phyloP scores from a whole-genome alignment of 768 basidiomycete genomes.

The Xerocomus spinulosus region DNA sequence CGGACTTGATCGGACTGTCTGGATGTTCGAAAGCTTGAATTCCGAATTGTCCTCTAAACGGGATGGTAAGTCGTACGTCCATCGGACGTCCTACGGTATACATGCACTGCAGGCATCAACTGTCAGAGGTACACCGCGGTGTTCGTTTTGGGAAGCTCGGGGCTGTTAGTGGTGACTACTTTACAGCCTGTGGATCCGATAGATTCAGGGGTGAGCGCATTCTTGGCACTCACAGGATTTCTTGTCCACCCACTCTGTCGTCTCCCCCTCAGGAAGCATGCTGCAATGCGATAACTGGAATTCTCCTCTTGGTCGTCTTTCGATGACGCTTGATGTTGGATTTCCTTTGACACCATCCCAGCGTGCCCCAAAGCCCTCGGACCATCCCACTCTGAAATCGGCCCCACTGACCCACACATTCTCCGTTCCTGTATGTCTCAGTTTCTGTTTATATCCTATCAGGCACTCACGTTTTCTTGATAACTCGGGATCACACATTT shows the following conservation, averaged over 20 bases:
- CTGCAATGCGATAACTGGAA: neutral
- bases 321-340: neutral
- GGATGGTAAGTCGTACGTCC: neutral
- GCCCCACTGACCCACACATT: no score
- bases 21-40: neutral
- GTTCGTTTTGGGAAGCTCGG: neutral
- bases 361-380: neutral
- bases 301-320: neutral
- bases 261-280: neutral
- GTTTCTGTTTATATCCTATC: neutral
- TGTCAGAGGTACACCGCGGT: neutral
- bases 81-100: neutral
- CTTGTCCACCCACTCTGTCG: neutral
- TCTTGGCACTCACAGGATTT: neutral
- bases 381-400: neutral
- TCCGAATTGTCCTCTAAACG: neutral
- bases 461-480: neutral
- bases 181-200: neutral
- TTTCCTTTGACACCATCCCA: neutral
- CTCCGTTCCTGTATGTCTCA: neutral
- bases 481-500: neutral
- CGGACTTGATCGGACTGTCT: neutral
- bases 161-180: neutral
- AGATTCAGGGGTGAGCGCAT: neutral
- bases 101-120: neutral